A percentile compares a stretch with the other conserved stretches of the same genome.
Conservation (phyloP, 192 early-diverging fungal species). For the Backusella luteola region DNA sequence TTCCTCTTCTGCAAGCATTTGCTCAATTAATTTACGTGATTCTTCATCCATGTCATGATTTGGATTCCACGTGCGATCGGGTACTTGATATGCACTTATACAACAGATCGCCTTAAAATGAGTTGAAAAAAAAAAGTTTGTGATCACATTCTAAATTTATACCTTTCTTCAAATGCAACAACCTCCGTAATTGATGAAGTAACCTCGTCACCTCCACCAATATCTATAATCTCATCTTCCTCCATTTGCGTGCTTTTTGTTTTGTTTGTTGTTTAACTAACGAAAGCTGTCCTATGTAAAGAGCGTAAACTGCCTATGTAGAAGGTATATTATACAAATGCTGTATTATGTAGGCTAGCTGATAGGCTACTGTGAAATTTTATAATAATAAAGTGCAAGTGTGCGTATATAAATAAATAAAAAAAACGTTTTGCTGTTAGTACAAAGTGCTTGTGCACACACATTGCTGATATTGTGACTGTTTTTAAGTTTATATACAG, state of each 20-base stretch:
- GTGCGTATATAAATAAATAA: neutral
- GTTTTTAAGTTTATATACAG: neutral
- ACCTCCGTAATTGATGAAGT: neutral
- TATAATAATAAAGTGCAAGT: no score
- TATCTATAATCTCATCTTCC: conserved; percentile 24
- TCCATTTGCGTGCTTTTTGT: conserved; percentile 13
- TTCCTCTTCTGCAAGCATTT: conserved; percentile 63
- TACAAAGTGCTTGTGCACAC: neutral
- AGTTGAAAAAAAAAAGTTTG: neutral
- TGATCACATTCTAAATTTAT: conserved; percentile 7
- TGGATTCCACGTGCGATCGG: neutral
- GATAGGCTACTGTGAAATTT: no score
- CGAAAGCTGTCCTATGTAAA: neutral
- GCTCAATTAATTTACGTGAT: conserved; percentile 53
- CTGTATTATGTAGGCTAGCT: neutral
- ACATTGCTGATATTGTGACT: neutral
- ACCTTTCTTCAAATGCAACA: neutral
- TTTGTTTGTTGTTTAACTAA: neutral
- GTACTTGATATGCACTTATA: conserved; percentile 10
- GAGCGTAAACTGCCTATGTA: neutral
- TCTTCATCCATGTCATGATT: conserved; percentile 50
- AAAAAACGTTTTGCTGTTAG: neutral
- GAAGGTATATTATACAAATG: neutral
- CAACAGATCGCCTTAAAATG: neutral
- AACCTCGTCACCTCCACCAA: conserved; percentile 18